Evolutionary conservation across 2,329 filamentous ascomycete genomes (phyloP), one percentile per base, ranked within the genome.

Genomic region (Beauveria asiatica): DNA sequence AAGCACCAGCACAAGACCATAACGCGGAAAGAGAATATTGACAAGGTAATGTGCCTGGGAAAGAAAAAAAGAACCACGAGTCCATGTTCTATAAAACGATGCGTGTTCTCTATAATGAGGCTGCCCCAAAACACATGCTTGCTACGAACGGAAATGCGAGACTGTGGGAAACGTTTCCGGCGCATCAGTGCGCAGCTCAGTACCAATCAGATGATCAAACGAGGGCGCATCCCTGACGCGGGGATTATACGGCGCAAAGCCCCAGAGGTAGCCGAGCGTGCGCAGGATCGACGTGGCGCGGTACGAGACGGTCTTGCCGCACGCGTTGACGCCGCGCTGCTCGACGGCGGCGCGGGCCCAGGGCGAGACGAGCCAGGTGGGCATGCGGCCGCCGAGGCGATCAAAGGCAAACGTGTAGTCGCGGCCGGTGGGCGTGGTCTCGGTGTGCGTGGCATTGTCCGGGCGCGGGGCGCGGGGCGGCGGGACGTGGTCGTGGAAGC

Each of bases 281-380:
- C 71, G 72, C 11, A 79, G 67, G 52, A 79, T 75, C 4, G 73
- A 75, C 3, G 75, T 77, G 57, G 76, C 75, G 3, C 72, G 74
- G 65, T 78, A 80, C 30, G 67, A 65, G 10, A 68, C 67, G 5
- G 62, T 64, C 41, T 76, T 72, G 21, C 72, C 73, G 2, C 68
- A 67, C 9, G 70, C 65, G 57, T 75, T 73, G 17, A 37, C 58
- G 8, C 73, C 74, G 56, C 69, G 67, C 17, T 73, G 70, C 65
- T 77, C 74, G 13, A 77, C 68, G 3, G 66, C 33, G 0, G 72
- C 73, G 57, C 72, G 62, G 5, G 76, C 73, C 75, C 74, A 77
- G 0, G 72, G 72, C 7, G 71, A 73, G 30, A 75, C 73, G 5
- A 75, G 63, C 16, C 74, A 62, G 3, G 73, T 75, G 0, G 73